Evolutionary conservation across 768 basidiomycete genomes (phyloP), one percentile per base, ranked within the genome.

Genomic region (Russula emetica): DNA sequence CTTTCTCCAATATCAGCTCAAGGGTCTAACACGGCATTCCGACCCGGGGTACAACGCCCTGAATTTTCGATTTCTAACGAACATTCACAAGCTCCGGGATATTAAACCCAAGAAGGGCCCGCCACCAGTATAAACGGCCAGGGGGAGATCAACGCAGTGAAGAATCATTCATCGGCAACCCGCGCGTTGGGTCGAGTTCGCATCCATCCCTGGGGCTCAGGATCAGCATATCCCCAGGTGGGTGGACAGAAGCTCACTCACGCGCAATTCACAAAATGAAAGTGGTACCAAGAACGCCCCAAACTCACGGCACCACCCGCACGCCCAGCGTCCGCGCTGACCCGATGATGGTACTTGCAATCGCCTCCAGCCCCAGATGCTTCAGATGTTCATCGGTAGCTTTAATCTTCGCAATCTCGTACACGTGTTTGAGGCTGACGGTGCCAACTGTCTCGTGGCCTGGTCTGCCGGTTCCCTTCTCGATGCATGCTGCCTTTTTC

Each of bases 401-500:
- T 79, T 99, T 99, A 75, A 99, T 90, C 82, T 92, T 96, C 42
- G 96, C 93, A 73, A 99, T 97, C 80, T 98, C 97, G 76, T 94
- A 98, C 73, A 98, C 83, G 80, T 98, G 95, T 80, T 99, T 99
- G 71, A 98, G 82, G 72, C 84, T 90, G 74, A 98, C 82, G 52
- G 90, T 93, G 55, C 88, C 92, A 66, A 84, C 79, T 64, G 81
- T 78, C 71, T 90, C 87, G 77, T 89, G 84, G 62, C 92, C 85
- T 70, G 92, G 87, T 71, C 85, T 85, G 50, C 85, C 90, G 53
- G 92, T 85, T 18, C 94, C 96, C 76, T 94, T 94, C 72, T 93
- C 90, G 71, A 98, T 85, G 16, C 89, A 90, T 49, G 93, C 86
- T 45, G 90, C 88, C 74, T 89, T 87, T 78, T 96, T 97, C 71